Evolutionary conservation across 169 alveolate genomes (phyloP), one percentile per base, ranked within the genome.

Genomic region (Fabrea salina): DNA sequence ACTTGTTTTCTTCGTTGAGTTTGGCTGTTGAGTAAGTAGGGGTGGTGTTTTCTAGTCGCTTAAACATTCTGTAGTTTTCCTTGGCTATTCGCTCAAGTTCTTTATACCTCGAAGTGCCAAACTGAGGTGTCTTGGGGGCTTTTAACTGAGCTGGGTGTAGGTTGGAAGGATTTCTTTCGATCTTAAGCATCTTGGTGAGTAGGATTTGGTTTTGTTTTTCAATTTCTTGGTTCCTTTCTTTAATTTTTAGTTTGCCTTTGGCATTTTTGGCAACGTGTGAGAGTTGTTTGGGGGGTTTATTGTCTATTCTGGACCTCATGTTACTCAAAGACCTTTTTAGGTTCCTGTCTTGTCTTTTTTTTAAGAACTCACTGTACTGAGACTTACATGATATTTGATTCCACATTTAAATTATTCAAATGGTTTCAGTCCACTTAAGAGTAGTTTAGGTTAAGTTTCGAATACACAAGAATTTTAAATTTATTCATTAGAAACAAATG

Each of bases 101-200:
- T 30, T 61, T 51, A 13, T 35, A 8, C 39, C 74, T 27, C 11
- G 13, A 11, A 2, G 16, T 27, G 11, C 50, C 39, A 13, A 32
- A 32, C 0, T 16, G 3, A 1, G 16, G 11, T 35, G 25, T 30
- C 16, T 16, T 8, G 51, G 27, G 11, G 11, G 16, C 0, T 16
- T 37, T 1, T 0, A n/a, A n/a, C n/a, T n/a, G n/a, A n/a, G 74
- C 13, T 13, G 50, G 0, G 32, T 25, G n/a, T 33, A 33, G 44
- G n/a, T 27, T 27, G 56, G 76, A 66, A 35, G 76, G 57, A 5
- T 35, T 66, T 11, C 4, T 16, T 4, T 66, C 76, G 7, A 66
- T 66, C n/a, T 66, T 41, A 0, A 37, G 33, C 37, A 66, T 32
- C 30, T 66, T 66, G 22, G 33, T 4, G 0, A 66, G 57, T 8